Conservation (phyloP, 2,329 filamentous ascomycete species). For the Chrysoporthe austroafricana region DNA sequence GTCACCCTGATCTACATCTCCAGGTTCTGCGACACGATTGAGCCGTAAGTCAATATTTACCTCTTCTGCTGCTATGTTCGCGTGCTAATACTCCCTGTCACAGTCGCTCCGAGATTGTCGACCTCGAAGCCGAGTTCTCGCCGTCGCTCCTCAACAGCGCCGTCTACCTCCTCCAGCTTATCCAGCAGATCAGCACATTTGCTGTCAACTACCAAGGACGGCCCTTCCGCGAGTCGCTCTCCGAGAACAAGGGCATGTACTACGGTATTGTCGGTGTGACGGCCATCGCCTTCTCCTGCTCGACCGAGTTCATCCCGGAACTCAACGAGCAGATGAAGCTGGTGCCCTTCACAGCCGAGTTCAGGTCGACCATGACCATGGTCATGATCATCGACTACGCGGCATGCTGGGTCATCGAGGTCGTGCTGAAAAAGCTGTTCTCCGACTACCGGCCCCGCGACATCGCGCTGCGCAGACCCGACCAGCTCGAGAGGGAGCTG, state of each 20-base stretch:
- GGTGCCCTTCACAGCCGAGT: conserved; percentile 85
- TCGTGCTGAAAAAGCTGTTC: conserved; percentile 81
- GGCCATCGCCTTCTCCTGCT: conserved; percentile 89
- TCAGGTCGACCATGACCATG: conserved; percentile 82
- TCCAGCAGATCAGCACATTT: conserved; percentile 98
- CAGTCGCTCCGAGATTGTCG: conserved; percentile 64
- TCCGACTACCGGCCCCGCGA: conserved; percentile 93
- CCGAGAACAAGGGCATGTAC: conserved; percentile 97
- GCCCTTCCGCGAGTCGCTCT: conserved; percentile 93
- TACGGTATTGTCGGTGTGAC: conserved; percentile 92
- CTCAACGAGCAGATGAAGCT: conserved; percentile 92
- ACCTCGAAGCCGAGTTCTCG: conserved; percentile 92
- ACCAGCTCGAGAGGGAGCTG: conserved; percentile 81
- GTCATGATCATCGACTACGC: conserved; percentile 88
- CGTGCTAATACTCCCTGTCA: conserved; percentile 33
- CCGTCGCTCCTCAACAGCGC: conserved; percentile 95
- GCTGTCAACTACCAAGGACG: conserved; percentile 99
- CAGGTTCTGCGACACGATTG: conserved; percentile 81
- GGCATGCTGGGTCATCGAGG: conserved; percentile 86
- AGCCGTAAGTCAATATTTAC: conserved; percentile 68
- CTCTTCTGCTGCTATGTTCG: not conserved
- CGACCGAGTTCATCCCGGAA: conserved; percentile 92
- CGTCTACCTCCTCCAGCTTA: conserved; percentile 94
- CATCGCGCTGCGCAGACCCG: conserved; percentile 82
- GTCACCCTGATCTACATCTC: conserved; percentile 93